phyloP scores from a whole-genome alignment of 805 yeast genomes.

The Jamesozyma hellenica region DNA sequence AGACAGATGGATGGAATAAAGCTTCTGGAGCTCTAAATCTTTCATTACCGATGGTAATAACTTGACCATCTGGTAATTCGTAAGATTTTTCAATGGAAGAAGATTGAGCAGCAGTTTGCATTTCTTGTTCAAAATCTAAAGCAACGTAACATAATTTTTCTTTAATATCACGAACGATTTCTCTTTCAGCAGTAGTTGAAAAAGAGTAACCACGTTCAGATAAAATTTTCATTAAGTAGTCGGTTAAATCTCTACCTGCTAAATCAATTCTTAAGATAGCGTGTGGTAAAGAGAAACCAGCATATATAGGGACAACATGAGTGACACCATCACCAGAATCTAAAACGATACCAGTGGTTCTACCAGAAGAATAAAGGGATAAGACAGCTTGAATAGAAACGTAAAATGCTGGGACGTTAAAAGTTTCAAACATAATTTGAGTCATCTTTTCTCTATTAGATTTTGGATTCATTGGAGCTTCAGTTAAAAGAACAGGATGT shows the following conservation, averaged over 20 bases:
- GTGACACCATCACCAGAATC: constrained; percentile 99
- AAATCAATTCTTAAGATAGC: constrained; percentile 97
- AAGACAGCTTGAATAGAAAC: constrained; percentile 97
- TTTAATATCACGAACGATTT: constrained; percentile 80
- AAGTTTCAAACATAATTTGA: constrained; percentile 97
- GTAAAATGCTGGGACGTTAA: constrained; percentile 98
- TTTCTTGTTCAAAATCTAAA: constrained; percentile 97
- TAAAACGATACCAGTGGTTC: constrained; percentile 99
- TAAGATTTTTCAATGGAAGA: constrained; percentile 97
- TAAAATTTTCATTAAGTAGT: constrained; percentile 95
- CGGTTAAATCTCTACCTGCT: constrained; percentile 99
- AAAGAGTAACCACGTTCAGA: constrained; percentile 98
- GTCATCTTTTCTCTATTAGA: constrained; percentile 99
- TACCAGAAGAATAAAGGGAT: constrained; percentile 97
- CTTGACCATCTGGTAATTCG: constrained; percentile 99
- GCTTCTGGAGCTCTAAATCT: constrained; percentile 99
- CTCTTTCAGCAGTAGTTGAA: constrained; percentile 99
- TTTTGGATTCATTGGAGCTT: constrained; percentile 99
- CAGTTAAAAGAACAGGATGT: constrained; percentile 98
- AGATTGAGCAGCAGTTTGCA: constrained; percentile 97
- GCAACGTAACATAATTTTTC: constrained; percentile 99
- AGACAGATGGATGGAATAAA: constrained; percentile 93
- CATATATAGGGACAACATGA: constrained; percentile 99
- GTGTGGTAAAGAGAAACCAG: constrained; percentile 98
- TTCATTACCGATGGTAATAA: constrained; percentile 98